Evolutionary conservation across 139 green algal genomes (phyloP).

Genomic region (Picocystis salinarum): DNA sequence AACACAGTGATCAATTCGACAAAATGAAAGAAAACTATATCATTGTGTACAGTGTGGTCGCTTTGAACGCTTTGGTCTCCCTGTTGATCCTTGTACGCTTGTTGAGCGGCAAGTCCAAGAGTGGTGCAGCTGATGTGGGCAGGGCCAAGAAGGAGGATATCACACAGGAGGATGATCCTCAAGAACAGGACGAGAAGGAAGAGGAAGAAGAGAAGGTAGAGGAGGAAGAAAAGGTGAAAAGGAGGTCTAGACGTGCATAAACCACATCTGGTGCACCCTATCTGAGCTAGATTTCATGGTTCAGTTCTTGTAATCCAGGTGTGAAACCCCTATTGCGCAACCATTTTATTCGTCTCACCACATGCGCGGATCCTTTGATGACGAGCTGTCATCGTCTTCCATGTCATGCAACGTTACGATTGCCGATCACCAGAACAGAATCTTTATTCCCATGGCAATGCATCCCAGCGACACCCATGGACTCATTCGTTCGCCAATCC

Average conservation of each 20-base stretch:
- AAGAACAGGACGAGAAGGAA: neutral
- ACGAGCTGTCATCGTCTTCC: too few relatives aligned
- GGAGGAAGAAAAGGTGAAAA: neutral
- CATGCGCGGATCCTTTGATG: too few relatives aligned
- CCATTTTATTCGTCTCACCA: too few relatives aligned
- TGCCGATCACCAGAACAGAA: slow-evolving; percentile 28
- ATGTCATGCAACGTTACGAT: too few relatives aligned
- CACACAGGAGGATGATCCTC: neutral
- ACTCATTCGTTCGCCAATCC: slow-evolving; percentile 56
- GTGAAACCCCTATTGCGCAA: too few relatives aligned
- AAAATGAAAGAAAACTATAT: neutral
- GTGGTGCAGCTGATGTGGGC: neutral
- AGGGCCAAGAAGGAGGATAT: slow-evolving; percentile 2
- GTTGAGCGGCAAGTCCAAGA: neutral
- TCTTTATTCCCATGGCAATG: slow-evolving; percentile 38
- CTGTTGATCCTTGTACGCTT: neutral
- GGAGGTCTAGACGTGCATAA: neutral
- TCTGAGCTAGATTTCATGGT: too few relatives aligned
- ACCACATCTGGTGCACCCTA: too few relatives aligned
- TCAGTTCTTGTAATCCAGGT: too few relatives aligned
- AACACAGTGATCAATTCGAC: neutral
- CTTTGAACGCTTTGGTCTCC: neutral
- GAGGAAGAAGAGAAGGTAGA: slow-evolving; percentile 4
- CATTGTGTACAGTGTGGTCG: neutral
- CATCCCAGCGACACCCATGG: slow-evolving; percentile 48